These are phyloP conservation scores for Daedaleopsis sinensis DNA, from an alignment of 768 basidiomycete genomes.

Conservation along the genomic window DNA sequence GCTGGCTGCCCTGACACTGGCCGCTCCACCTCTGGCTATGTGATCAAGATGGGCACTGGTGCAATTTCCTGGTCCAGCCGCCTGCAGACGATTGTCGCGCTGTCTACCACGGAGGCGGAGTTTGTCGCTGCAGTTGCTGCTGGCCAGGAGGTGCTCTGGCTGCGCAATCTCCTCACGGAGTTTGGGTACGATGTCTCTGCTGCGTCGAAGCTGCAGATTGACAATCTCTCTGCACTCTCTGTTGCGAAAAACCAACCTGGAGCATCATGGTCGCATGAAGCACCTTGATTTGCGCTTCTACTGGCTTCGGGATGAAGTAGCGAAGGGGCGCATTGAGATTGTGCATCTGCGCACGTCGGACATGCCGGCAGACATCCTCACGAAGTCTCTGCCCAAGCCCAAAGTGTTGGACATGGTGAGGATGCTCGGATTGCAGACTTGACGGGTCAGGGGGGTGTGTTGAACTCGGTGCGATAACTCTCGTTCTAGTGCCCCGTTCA, in stretches of 20 bases:
- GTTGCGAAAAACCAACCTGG: constrained; percentile 32
- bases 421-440: background rate
- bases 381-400: constrained; percentile 32
- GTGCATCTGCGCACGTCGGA: constrained; percentile 25
- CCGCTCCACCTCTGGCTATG: too few species aligned
- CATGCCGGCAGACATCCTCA: constrained; percentile 39
- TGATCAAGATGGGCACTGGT: constrained; percentile 38
- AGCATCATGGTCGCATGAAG: constrained; percentile 37
- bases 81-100: constrained; percentile 42
- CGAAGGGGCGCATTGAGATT: constrained; percentile 1
- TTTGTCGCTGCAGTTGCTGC: constrained; percentile 39
- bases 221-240: constrained; percentile 34
- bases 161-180: constrained; percentile 35
- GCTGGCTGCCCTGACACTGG: background rate
- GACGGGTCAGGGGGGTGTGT: background rate
- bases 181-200: constrained; percentile 22
- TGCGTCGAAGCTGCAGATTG: constrained; percentile 35
- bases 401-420: background rate
- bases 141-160: constrained; percentile 35
- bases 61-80: constrained; percentile 41
- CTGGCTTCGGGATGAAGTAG: constrained; percentile 35
- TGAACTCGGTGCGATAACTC: background rate
- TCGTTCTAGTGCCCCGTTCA: background rate
- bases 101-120: constrained; percentile 45
- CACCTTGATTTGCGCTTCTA: constrained; percentile 41